Percentiles rank a stretch among this genome's conserved stretches.
phyloP scores from a whole-genome alignment of 2,329 filamentous ascomycete genomes.

The Xylaria polymorpha region DNA sequence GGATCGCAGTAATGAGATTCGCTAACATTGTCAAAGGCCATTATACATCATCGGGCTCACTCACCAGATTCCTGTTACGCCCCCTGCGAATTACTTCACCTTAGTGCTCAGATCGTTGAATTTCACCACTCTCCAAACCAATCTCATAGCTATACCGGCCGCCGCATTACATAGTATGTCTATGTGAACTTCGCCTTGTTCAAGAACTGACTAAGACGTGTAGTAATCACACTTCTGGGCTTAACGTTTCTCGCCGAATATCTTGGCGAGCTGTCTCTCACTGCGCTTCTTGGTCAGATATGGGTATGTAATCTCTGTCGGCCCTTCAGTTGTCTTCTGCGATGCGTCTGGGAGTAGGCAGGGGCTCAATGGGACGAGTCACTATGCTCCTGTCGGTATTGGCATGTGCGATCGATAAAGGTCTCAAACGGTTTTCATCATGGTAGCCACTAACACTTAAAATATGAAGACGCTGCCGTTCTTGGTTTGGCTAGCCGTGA shows the following conservation, averaged over 20 bases:
- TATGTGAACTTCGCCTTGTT: no score
- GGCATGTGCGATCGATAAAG: background rate
- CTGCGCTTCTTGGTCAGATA: slow-evolving; percentile 58
- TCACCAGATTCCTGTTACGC: slow-evolving; percentile 59
- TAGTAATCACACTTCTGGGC: slow-evolving; percentile 52
- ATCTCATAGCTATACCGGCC: slow-evolving; percentile 63
- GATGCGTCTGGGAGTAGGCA: background rate
- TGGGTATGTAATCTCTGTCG: slow-evolving; percentile 52
- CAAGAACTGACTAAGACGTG: slow-evolving; percentile 12
- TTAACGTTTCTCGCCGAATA: slow-evolving; percentile 56
- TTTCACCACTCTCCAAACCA: slow-evolving; percentile 65
- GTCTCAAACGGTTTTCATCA: background rate
- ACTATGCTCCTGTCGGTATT: background rate
- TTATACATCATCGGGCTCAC: slow-evolving; percentile 55
- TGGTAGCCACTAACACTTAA: background rate
- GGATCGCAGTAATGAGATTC: slow-evolving; percentile 42
- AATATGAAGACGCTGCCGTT: slow-evolving; percentile 63
- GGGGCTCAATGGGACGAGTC: background rate
- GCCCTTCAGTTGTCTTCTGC: background rate
- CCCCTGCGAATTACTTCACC: slow-evolving; percentile 61
- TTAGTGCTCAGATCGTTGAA: slow-evolving; percentile 62
- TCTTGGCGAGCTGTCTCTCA: slow-evolving; percentile 59
- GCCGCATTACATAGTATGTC: slow-evolving; percentile 50
- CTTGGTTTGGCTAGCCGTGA: slow-evolving; percentile 61
- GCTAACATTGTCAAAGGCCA: slow-evolving; percentile 52